phyloP scores from a whole-genome alignment of 352 stramenopile species.

The Phytopythium litorale region DNA sequence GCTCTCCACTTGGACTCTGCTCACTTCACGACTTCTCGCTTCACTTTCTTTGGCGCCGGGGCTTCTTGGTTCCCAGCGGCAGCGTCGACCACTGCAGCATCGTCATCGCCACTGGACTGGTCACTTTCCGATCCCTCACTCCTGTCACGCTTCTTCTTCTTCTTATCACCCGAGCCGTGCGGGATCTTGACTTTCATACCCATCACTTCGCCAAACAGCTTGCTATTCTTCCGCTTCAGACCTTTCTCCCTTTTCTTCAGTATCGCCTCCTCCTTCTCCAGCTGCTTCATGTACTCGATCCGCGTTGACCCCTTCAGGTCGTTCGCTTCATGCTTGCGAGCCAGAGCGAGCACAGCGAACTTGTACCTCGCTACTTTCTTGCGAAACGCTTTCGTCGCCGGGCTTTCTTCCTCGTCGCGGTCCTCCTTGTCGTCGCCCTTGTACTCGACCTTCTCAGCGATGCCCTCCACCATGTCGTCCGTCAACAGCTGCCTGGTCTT shows the following conservation, averaged over 20 bases:
- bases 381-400: constrained; percentile 4
- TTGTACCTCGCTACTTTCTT: constrained; percentile 20
- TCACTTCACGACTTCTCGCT: no score
- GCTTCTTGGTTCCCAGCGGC: no score
- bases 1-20: no score
- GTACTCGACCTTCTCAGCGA: background rate
- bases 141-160: constrained; percentile 3
- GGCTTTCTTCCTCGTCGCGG: background rate
- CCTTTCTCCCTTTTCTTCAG: constrained; percentile 9
- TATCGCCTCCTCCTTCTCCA: constrained; percentile 18
- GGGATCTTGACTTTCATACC: background rate
- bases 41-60: no score
- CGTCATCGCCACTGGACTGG: no score
- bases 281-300: constrained; percentile 23
- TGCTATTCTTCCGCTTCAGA: constrained; percentile 13
- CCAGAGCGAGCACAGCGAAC: constrained; percentile 16
- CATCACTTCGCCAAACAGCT: constrained; percentile 14
- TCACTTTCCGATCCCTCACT: no score
- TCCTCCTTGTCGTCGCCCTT: background rate
- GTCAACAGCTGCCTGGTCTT: background rate
- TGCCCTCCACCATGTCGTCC: background rate
- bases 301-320: constrained; percentile 12
- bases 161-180: background rate
- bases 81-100: no score
- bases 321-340: constrained; percentile 13